Base-by-base conservation (phyloP, 495 filamentous ascomycete species). In the Xylaria nigripes region DNA sequence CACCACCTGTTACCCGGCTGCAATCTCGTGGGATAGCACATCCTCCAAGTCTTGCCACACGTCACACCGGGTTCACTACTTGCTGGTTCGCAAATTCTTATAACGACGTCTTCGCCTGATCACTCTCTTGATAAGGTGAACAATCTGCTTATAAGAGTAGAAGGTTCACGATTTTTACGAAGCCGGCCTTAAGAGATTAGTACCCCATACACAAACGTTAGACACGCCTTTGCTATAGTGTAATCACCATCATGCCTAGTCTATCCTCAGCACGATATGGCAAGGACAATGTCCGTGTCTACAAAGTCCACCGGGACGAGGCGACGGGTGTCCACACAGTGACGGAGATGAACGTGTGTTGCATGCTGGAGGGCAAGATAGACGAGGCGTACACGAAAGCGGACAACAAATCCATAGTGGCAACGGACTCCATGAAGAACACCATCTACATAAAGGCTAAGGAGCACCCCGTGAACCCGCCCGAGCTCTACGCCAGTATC, bases 381-480 rank as follows among this genome's bases (percentile, higher is more conserved):
- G 88, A 93, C 44, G 80, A 78, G 47, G 94, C 92, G 84, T 96
- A 96, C 77, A 98, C 90, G 54, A 70, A 81, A 65, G 92, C 89
- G 62, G 93, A 98, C 73, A 98, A 98, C 77, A 87, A 85, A 68
- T 87, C 94, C 50, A 80, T 98, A 22, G 93, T 98, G 38, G 90
- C 93, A 48, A 98, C 93, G 36, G 93, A 98, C 72, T 92, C 90
- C 9, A 92, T 96, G 76, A 98, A 98, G 75, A 95, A 98, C 74
- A 96, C 91, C 58, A 84, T 89, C 74, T 95, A 92, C 73, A 89
- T 96, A 79, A 76, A 76, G 63, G 92, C 93, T 59, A 96, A 96
- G 72, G 87, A 95, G 68, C 79, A 92, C 76, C 88, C 93, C 45
- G 87, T 97, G 53, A 90, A 84, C 47, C 90, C 93, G 18, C 93